Percentiles rank a stretch among this genome's conserved stretches.
These are phyloP conservation scores for Lanzia echinophila DNA, from an alignment of 2,329 filamentous ascomycete genomes.

Conservation along the genomic window DNA sequence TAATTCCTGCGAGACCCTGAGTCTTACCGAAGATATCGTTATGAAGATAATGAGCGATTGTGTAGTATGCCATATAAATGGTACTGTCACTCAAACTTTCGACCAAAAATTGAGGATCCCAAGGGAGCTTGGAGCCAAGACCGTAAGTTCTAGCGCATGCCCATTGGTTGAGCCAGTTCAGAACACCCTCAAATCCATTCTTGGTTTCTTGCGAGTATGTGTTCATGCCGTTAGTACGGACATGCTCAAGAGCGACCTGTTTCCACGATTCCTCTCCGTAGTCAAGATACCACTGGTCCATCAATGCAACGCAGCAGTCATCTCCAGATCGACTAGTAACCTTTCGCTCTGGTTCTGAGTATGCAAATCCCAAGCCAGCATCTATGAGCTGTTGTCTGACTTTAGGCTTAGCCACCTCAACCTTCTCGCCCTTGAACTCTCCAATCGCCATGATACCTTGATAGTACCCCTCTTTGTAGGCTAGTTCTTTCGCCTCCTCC, in stretches of 20 bases:
- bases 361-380: conserved; percentile 74
- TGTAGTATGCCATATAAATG: conserved; percentile 83
- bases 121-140: conserved; percentile 87
- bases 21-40: conserved; percentile 78
- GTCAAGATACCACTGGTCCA: conserved; percentile 98
- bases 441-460: conserved; percentile 85
- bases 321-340: conserved; percentile 87
- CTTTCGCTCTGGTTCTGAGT: conserved; percentile 85
- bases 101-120: conserved; percentile 85
- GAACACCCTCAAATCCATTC: conserved; percentile 74
- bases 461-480: conserved; percentile 97
- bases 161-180: conserved; percentile 94
- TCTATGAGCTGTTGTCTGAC: conserved; percentile 74
- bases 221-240: conserved; percentile 63
- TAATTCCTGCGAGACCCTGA: conserved; percentile 60
- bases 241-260: conserved; percentile 63
- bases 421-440: conserved; percentile 79
- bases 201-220: conserved; percentile 73
- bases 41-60: conserved; percentile 62
- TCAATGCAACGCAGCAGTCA: conserved; percentile 84
- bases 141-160: conserved; percentile 89
- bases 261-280: conserved; percentile 92
- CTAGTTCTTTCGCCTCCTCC: conserved; percentile 87
- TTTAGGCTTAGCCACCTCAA: conserved; percentile 80
- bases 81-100: conserved; percentile 90